phyloP scores from a whole-genome alignment of 1,139 yeast species.

The Hanseniaspora sp. region DNA sequence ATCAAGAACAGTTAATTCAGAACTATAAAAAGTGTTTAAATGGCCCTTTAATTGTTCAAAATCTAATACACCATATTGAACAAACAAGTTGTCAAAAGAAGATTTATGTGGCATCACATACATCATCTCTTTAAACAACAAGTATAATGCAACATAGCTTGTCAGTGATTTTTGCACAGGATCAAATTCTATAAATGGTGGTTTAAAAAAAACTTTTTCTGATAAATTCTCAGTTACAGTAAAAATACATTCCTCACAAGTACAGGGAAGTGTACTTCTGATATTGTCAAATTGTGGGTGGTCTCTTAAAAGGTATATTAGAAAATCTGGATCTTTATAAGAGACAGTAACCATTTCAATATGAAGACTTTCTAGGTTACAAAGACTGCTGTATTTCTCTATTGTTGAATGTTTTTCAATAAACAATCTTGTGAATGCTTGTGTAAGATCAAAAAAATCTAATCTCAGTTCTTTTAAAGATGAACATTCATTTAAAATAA shows the following conservation, averaged over 20 bases:
- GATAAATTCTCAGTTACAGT: constrained; percentile 21
- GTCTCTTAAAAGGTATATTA: constrained; percentile 19
- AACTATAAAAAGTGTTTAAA: constrained; percentile 13
- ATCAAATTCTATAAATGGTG: constrained; percentile 19
- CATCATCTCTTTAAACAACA: constrained; percentile 19
- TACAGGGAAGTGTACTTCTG: constrained; percentile 25
- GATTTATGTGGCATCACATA: constrained; percentile 23
- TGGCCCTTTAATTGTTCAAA: constrained; percentile 20
- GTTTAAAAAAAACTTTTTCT: constrained; percentile 23
- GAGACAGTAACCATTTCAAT: constrained; percentile 6
- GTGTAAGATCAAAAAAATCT: constrained; percentile 23
- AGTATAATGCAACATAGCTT: neutral
- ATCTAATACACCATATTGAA: constrained; percentile 21
- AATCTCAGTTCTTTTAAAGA: constrained; percentile 21
- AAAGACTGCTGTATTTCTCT: constrained; percentile 21
- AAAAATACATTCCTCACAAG: constrained; percentile 24
- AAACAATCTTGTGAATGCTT: constrained; percentile 23
- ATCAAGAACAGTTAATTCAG: constrained; percentile 20
- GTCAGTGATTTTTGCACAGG: neutral
- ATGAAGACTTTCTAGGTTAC: constrained; percentile 18
- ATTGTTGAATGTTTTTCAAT: constrained; percentile 20
- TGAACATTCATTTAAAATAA: neutral
- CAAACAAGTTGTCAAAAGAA: constrained; percentile 23
- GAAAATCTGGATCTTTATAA: constrained; percentile 20
- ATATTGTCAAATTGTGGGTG: constrained; percentile 19